phyloP scores from a whole-genome alignment of 2,329 filamentous ascomycete genomes.

The Lojkania enalia region DNA sequence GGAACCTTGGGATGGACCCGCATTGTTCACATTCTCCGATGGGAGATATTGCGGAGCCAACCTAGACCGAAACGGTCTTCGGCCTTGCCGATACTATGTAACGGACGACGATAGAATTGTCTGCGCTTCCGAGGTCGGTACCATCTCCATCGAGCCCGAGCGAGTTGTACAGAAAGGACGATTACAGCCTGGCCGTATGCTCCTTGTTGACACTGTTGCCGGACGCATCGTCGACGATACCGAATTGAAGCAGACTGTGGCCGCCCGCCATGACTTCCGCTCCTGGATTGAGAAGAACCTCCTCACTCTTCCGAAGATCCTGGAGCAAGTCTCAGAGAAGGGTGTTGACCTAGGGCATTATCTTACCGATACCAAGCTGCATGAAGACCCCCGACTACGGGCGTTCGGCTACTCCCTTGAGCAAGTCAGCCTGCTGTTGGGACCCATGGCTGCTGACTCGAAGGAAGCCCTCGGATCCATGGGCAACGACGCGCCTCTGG shows the following conservation, averaged over 20 bases:
- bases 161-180: conserved; percentile 89
- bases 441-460: conserved; percentile 94
- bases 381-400: conserved; percentile 80
- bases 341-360: conserved; percentile 67
- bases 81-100: conserved; percentile 95
- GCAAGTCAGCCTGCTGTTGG: conserved; percentile 88
- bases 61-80: conserved; percentile 90
- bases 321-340: conserved; percentile 62
- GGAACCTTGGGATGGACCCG: conserved; percentile 98
- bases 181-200: conserved; percentile 92
- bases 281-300: conserved; percentile 86
- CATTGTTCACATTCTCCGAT: conserved; percentile 95
- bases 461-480: conserved; percentile 97
- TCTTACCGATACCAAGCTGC: conserved; percentile 70
- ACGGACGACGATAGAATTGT: conserved; percentile 97
- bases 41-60: conserved; percentile 97
- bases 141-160: conserved; percentile 89
- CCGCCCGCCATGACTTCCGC: conserved; percentile 85
- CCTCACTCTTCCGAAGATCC: conserved; percentile 75
- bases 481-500: conserved; percentile 94
- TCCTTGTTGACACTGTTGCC: conserved; percentile 87
- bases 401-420: conserved; percentile 95
- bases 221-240: conserved; percentile 93
- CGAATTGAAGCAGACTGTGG: conserved; percentile 86
- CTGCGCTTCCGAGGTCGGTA: conserved; percentile 94